Evolutionary conservation across 345 rosid genomes (phyloP).

Genomic region (Aquilaria yunnanensis): DNA sequence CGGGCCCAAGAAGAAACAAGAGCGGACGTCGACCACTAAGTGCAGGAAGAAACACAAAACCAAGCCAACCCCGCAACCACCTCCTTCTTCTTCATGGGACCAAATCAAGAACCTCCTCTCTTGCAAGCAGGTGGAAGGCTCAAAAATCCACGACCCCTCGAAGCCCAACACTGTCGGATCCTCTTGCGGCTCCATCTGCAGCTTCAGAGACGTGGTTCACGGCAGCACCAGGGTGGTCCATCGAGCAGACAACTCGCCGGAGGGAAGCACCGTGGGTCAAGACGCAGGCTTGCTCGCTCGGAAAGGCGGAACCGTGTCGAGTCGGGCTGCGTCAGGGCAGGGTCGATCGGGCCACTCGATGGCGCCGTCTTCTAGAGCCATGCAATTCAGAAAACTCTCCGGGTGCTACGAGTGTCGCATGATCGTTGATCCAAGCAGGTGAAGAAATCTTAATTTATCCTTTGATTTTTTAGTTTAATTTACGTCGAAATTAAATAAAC

Average conservation of each 20-base stretch:
- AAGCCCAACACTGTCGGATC: conserved; percentile 48
- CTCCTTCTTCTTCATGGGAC: conserved; percentile 75
- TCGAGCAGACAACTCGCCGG: conserved; percentile 90
- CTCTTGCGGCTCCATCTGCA: conserved; percentile 88
- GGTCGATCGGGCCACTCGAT: conserved; percentile 36
- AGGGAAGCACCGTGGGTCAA: conserved; percentile 60
- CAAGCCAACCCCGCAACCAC: conserved; percentile 36
- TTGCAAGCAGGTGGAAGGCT: conserved; percentile 81
- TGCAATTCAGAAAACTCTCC: conserved; percentile 94
- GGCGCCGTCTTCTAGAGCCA: conserved; percentile 60
- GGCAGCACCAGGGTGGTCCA: conserved; percentile 94
- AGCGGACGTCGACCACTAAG: conserved; percentile 9
- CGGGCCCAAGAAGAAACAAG: conserved; percentile 17
- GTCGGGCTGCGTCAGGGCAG: conserved; percentile 47
- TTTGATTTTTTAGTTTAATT: neutral
- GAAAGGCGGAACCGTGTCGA: conserved; percentile 34
- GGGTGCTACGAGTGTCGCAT: conserved; percentile 95
- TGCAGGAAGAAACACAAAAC: conserved; percentile 27
- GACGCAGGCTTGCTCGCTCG: conserved; percentile 54
- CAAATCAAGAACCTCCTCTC: conserved; percentile 89
- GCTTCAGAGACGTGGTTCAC: conserved; percentile 76
- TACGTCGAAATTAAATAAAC: neutral
- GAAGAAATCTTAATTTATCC: neutral
- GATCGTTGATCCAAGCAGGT: conserved; percentile 97
- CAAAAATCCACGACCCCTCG: conserved; percentile 73